Percentiles rank a stretch among this genome's conserved stretches.
These are phyloP conservation scores for Globisporangium carolinianum DNA, from an alignment of 352 stramenopile species.

Conservation along the genomic window DNA sequence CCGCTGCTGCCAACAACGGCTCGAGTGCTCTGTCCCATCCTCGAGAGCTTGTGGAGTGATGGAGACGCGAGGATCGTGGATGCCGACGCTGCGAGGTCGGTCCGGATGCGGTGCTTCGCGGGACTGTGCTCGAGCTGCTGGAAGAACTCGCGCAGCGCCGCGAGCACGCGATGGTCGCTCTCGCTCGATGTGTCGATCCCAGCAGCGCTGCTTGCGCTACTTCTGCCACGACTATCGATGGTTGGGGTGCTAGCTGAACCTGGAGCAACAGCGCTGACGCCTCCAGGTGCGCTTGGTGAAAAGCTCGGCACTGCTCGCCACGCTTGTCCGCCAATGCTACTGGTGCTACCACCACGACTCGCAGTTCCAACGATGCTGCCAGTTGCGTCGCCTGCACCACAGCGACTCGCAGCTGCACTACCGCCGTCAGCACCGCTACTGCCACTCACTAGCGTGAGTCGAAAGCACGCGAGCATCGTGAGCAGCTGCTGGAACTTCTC, in stretches of 20 bases:
- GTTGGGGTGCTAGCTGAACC: no score
- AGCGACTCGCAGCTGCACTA: slow-evolving; percentile 1
- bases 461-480: slow-evolving; percentile 24
- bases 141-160: slow-evolving; percentile 20
- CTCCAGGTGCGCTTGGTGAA: background rate
- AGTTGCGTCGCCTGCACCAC: no score
- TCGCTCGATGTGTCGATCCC: background rate
- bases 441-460: slow-evolving; percentile 11
- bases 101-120: slow-evolving; percentile 20
- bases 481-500: slow-evolving; percentile 58
- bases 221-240: no score
- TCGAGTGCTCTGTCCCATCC: background rate
- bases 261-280: background rate
- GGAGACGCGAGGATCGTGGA: background rate
- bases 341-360: slow-evolving; percentile 3
- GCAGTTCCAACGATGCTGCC: slow-evolving; percentile 6
- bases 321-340: background rate
- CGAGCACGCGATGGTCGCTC: slow-evolving; percentile 10
- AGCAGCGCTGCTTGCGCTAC: slow-evolving; percentile 2
- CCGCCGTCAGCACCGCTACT: background rate
- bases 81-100: background rate
- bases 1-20: background rate
- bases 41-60: background rate
- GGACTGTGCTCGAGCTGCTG: slow-evolving; percentile 18
- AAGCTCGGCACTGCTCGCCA: slow-evolving; percentile 2